Evolutionary conservation across 441 rosid genomes (phyloP).

Genomic region (Arabidopsis lyrata): DNA sequence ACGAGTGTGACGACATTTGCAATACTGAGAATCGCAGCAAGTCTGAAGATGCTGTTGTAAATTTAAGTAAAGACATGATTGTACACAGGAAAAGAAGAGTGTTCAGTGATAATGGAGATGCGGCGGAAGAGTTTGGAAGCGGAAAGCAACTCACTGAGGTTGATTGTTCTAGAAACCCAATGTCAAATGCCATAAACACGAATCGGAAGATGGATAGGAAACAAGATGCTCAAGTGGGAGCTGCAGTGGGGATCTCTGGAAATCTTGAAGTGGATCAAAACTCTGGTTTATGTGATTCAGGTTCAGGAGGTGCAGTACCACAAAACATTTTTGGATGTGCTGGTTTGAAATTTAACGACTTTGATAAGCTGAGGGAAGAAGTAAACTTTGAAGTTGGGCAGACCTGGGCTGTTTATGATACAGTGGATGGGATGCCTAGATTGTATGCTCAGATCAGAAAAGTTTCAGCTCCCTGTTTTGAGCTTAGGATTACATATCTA

Average conservation of each 20-base stretch:
- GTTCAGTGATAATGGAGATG: neutral
- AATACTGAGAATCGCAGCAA: neutral
- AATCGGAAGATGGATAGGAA: neutral
- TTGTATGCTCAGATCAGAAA: too few relatives aligned
- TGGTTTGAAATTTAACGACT: constrained; percentile 57
- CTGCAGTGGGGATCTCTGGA: constrained; percentile 18
- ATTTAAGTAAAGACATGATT: too few relatives aligned
- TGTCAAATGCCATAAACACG: too few relatives aligned
- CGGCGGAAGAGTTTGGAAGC: constrained; percentile 31
- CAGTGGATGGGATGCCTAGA: constrained; percentile 47
- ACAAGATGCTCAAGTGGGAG: constrained; percentile 24
- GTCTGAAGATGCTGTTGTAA: neutral
- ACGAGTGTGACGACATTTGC: neutral
- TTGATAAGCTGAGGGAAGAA: constrained; percentile 44
- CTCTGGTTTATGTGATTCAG: constrained; percentile 42
- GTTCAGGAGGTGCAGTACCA: neutral
- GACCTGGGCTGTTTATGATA: constrained; percentile 60
- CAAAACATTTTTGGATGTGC: constrained; percentile 38
- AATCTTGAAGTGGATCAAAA: neutral
- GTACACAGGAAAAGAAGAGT: constrained; percentile 35
- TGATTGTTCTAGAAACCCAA: constrained; percentile 35
- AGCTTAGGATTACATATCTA: too few relatives aligned
- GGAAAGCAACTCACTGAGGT: constrained; percentile 44
- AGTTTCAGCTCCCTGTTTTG: too few relatives aligned
- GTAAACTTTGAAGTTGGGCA: constrained; percentile 48